Conservation (phyloP, 495 filamentous ascomycete species). For the Corynascus novoguineensis region DNA sequence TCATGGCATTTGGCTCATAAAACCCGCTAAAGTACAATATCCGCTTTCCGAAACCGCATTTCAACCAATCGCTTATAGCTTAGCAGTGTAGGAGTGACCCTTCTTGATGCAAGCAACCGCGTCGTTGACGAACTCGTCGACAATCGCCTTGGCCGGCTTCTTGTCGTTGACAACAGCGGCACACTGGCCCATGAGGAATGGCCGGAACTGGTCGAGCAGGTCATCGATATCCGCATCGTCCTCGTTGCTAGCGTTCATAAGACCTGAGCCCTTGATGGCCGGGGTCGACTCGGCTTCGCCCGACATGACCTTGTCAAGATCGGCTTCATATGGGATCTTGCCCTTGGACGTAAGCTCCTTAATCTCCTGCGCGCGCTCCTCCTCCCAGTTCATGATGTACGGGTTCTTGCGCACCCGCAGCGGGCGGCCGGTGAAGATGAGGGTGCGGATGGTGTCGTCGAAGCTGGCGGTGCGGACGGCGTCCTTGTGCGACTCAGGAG, state of each 20-base stretch:
- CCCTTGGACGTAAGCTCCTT: conserved; percentile 85
- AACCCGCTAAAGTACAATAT: conserved; percentile 7
- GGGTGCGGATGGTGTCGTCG: conserved; percentile 91
- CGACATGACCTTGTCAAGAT: conserved; percentile 72
- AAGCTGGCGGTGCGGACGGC: conserved; percentile 86
- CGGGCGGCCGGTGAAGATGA: conserved; percentile 97
- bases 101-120: conserved; percentile 47
- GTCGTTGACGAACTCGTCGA: conserved; percentile 90
- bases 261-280: conserved; percentile 71
- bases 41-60: background rate
- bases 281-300: conserved; percentile 55
- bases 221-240: conserved; percentile 56
- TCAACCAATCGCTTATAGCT: conserved; percentile 20
- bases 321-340: conserved; percentile 85
- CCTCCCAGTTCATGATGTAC: conserved; percentile 95
- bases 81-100: conserved; percentile 22
- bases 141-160: conserved; percentile 85
- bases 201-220: conserved; percentile 82
- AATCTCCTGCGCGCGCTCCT: conserved; percentile 81
- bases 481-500: conserved; percentile 92
- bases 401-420: conserved; percentile 86
- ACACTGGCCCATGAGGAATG: conserved; percentile 95
- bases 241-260: conserved; percentile 62
- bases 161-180: conserved; percentile 89
- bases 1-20: conserved; percentile 4